These are phyloP conservation scores for Ocimum tenuiflorum DNA, from an alignment of 257 asterid species.

Conservation along the genomic window DNA sequence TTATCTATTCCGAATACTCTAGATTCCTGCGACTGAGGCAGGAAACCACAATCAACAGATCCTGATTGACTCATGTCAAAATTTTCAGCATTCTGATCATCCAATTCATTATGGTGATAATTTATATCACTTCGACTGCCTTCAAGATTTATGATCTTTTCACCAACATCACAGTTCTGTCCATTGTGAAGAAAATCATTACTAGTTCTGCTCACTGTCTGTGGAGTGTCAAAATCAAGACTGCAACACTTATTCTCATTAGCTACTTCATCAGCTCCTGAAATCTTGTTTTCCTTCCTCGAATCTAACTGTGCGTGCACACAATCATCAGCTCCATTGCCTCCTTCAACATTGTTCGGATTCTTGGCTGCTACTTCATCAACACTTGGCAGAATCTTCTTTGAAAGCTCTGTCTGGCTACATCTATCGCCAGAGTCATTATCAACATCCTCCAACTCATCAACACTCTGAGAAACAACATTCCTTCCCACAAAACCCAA, in stretches of 20 bases:
- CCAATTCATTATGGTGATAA: conserved; percentile 27
- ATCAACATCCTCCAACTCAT: conserved; percentile 5
- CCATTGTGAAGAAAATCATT: conserved; percentile 10
- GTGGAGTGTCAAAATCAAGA: conserved; percentile 8
- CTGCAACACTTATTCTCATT: neutral
- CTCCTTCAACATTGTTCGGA: neutral
- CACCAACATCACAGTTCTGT: conserved; percentile 27
- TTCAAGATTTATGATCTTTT: conserved; percentile 27
- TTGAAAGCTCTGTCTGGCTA: neutral
- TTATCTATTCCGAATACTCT: conserved; percentile 38
- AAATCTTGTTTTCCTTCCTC: neutral
- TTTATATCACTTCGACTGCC: conserved; percentile 26
- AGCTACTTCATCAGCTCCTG: neutral
- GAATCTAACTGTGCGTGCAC: neutral
- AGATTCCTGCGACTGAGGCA: conserved; percentile 74
- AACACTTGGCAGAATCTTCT: neutral
- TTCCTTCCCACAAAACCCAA: conserved; percentile 3
- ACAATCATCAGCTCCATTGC: conserved; percentile 7
- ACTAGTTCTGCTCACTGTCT: conserved; percentile 23
- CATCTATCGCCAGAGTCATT: neutral
- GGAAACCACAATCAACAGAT: conserved; percentile 40
- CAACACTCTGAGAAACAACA: conserved; percentile 10
- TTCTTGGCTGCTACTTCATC: neutral
- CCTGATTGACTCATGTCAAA: conserved; percentile 58
- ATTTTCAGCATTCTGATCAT: conserved; percentile 47